Evolutionary conservation across 2,329 filamentous ascomycete genomes (phyloP), one percentile per base, ranked within the genome.

Genomic region (Microsporum ferrugineum): DNA sequence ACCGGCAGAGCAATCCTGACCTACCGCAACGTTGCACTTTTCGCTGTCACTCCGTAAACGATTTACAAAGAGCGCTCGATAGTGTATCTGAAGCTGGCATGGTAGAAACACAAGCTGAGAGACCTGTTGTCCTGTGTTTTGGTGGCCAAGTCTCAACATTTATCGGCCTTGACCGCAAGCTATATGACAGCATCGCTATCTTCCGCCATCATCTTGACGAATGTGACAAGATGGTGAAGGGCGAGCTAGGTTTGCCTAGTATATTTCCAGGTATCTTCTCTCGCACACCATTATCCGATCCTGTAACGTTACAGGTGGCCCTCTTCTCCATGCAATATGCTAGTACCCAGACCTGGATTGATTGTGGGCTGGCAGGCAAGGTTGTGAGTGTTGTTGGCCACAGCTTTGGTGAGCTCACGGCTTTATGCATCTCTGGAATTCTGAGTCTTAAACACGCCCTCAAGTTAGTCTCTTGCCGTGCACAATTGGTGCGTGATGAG

Each of bases 311-410:
- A 0, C 77, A 79, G 14, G 69, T 68, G 4, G 65, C 67, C 39
- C 61, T 76, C 0, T 76, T 77, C 51, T 66, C 74, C 0, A 45
- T 73, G 10, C 74, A 77, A 49, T 75, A 75, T 57, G 65, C 76
- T 0, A 70, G 66, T 34, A 73, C 75, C 0, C 67, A 62, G 33
- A 60, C 64, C 2, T 77, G 76, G 75, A 69, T 76, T 0, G 70
- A 74, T 17, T 66, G 65, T 12, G 75, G 75, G 1, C 45, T 76
- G 0, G 5, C 34, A 5, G 34, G 34, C 34, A 36, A 36, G 10
- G 10, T 36, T 10, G 34, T 36, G 5, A 36, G 34, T 10, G 34
- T 36, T 10, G 34, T 36, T 10, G 31, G 51, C 0, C 74, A 75
- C 60, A 73, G 72, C 64, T 69, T 76, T 59, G 73, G 73, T 5